phyloP scores from a whole-genome alignment of 768 basidiomycete genomes.

The Auricularia sp. region DNA sequence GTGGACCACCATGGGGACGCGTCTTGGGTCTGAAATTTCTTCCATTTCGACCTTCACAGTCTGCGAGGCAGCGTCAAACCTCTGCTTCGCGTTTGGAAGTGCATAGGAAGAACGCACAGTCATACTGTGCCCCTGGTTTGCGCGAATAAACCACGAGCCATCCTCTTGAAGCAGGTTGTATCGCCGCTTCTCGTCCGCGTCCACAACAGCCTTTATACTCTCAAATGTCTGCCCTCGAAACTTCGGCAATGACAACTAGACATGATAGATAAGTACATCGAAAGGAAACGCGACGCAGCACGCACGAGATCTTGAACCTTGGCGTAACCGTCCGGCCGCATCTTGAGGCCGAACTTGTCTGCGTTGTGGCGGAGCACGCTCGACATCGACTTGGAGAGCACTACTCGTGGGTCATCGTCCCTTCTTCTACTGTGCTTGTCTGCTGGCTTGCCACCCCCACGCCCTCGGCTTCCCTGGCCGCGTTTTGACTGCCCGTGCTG shows the following conservation, averaged over 20 bases:
- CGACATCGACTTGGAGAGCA: constrained; percentile 76
- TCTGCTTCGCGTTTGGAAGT: not conserved
- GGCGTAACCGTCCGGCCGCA: constrained; percentile 81
- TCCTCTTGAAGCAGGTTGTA: constrained; percentile 50
- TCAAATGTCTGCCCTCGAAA: constrained; percentile 49
- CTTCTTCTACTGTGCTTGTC: constrained; percentile 13
- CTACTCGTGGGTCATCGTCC: constrained; percentile 54
- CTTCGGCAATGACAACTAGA: constrained; percentile 61
- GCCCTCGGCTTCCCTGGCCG: too few species aligned
- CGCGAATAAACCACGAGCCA: constrained; percentile 75
- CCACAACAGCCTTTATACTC: constrained; percentile 52
- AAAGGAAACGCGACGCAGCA: constrained; percentile 8
- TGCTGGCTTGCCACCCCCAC: not conserved
- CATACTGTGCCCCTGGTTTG: constrained; percentile 85
- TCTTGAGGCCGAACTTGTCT: constrained; percentile 56
- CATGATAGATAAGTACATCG: not conserved
- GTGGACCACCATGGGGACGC: constrained; percentile 77
- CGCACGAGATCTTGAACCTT: constrained; percentile 74
- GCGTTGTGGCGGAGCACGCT: constrained; percentile 92
- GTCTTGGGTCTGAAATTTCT: constrained; percentile 43
- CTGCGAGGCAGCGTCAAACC: constrained; percentile 27
- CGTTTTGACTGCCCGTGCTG: too few species aligned
- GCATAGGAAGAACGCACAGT: constrained; percentile 35
- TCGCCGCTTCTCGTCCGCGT: constrained; percentile 55
- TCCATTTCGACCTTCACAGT: constrained; percentile 57